Evolutionary conservation across 495 filamentous ascomycete genomes (phyloP).

Genomic region (Aspergillus bridgeri): DNA sequence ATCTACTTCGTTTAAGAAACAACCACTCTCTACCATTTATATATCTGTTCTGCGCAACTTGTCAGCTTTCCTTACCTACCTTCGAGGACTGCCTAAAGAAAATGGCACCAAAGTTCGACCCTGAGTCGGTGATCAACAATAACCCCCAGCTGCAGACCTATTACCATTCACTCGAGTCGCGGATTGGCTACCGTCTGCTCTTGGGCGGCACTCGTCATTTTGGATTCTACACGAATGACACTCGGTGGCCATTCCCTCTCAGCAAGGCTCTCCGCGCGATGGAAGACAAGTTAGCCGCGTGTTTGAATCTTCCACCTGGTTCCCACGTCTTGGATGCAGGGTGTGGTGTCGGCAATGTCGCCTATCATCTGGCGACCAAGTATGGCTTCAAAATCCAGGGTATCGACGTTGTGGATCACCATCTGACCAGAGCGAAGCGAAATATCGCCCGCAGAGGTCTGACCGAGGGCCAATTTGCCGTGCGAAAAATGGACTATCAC

Average conservation of each 20-base stretch:
- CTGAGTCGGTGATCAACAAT: constrained; percentile 28
- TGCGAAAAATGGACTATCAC: constrained; percentile 51
- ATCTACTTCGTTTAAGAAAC: too few species aligned
- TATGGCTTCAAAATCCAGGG: constrained; percentile 40
- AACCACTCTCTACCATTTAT: too few species aligned
- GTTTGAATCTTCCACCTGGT: constrained; percentile 35
- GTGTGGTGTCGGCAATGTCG: constrained; percentile 50
- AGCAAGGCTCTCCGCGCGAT: constrained; percentile 37
- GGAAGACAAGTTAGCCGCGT: constrained; percentile 46
- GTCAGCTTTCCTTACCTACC: too few species aligned
- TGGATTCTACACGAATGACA: constrained; percentile 45
- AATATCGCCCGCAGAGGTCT: constrained; percentile 41
- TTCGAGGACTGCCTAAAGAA: too few species aligned
- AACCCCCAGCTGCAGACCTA: constrained; percentile 40
- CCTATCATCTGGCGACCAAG: constrained; percentile 41
- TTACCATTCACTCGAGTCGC: constrained; percentile 46
- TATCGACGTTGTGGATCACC: constrained; percentile 51
- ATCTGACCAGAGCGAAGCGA: constrained; percentile 42
- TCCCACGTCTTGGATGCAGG: constrained; percentile 49
- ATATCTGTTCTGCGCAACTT: too few species aligned
- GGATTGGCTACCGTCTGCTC: constrained; percentile 47
- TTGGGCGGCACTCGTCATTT: constrained; percentile 52
- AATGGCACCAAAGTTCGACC: constrained; percentile 10
- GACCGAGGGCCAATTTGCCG: constrained; percentile 29
- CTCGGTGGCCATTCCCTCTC: constrained; percentile 51